Percentiles rank a stretch among this genome's conserved stretches.
phyloP scores from a whole-genome alignment of 352 stramenopile species.

The Bremia lactucae region DNA sequence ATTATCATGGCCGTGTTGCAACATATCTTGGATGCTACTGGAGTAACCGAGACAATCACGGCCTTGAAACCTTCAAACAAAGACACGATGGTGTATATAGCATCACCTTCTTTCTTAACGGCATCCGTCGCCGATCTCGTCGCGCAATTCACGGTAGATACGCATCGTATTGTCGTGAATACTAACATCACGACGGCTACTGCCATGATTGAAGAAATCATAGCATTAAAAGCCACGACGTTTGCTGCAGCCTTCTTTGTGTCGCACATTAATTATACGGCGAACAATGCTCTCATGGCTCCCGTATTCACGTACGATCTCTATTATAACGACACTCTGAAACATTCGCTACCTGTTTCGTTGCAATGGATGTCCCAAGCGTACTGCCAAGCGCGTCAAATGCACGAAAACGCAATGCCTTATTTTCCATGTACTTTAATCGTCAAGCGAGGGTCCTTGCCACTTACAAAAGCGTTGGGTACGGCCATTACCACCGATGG shows the following conservation, averaged over 20 bases:
- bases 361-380: conserved; percentile 50
- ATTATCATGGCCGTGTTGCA: conserved; percentile 40
- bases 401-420: conserved; percentile 5
- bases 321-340: conserved; percentile 62
- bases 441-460: conserved; percentile 44
- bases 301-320: conserved; percentile 31
- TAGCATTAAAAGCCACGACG: conserved; percentile 26
- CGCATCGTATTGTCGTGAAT: conserved; percentile 22
- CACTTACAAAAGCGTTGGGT: conserved; percentile 14
- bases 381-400: conserved; percentile 32
- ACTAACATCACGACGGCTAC: conserved; percentile 15
- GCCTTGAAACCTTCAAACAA: conserved; percentile 26
- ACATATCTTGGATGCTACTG: conserved; percentile 19
- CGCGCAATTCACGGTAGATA: conserved; percentile 15
- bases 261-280: conserved; percentile 26
- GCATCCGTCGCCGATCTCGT: conserved; percentile 23
- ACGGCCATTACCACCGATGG: conserved; percentile 12
- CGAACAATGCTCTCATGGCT: conserved; percentile 2
- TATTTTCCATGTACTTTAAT: conserved; percentile 32
- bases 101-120: conserved; percentile 14
- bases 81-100: conserved; percentile 36
- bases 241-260: conserved; percentile 56
- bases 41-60: conserved; percentile 41
- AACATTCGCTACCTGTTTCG: conserved; percentile 44
- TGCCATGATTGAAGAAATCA: conserved; percentile 33